A percentile compares a stretch with the other conserved stretches of the same genome.
These are phyloP conservation scores for Symbiodinium pilosum DNA, from an alignment of 73 alveolate species.

Conservation along the genomic window DNA sequence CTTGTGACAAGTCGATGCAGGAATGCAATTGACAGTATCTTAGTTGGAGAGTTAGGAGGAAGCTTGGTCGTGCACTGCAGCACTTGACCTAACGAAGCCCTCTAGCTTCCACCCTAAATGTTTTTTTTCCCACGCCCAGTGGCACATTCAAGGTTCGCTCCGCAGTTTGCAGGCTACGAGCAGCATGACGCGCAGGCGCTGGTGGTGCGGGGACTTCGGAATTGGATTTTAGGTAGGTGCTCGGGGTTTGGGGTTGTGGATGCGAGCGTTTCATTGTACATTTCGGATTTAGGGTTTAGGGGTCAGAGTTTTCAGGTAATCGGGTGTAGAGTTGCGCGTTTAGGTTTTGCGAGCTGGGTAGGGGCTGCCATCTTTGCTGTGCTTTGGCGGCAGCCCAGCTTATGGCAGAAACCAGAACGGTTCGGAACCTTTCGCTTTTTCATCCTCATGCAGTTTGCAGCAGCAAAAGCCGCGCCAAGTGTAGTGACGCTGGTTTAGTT, in stretches of 20 bases:
- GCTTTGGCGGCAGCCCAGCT: too few species aligned
- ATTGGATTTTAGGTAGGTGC: too few species aligned
- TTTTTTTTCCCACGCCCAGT: too few species aligned
- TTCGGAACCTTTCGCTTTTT: background rate
- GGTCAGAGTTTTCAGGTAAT: background rate
- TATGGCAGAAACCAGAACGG: background rate
- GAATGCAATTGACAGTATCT: too few species aligned
- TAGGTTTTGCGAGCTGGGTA: background rate
- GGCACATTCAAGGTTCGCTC: slow-evolving; percentile 37
- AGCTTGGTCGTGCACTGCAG: too few species aligned
- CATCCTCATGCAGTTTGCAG: too few species aligned
- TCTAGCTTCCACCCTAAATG: too few species aligned
- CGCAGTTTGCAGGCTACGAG: slow-evolving; percentile 93
- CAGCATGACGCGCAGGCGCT: slow-evolving; percentile 93
- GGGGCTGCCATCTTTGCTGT: too few species aligned
- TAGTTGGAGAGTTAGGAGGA: background rate
- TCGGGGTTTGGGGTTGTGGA: background rate
- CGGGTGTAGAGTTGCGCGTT: background rate
- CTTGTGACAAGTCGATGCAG: too few species aligned
- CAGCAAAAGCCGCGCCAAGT: background rate
- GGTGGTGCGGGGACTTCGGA: too few species aligned
- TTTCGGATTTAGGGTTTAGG: background rate
- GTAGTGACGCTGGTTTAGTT: background rate
- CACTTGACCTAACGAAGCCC: too few species aligned
- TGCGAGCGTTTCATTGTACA: background rate